Conservation (phyloP, 164 flowering plant species). For the Macadamia tetraphylla region DNA sequence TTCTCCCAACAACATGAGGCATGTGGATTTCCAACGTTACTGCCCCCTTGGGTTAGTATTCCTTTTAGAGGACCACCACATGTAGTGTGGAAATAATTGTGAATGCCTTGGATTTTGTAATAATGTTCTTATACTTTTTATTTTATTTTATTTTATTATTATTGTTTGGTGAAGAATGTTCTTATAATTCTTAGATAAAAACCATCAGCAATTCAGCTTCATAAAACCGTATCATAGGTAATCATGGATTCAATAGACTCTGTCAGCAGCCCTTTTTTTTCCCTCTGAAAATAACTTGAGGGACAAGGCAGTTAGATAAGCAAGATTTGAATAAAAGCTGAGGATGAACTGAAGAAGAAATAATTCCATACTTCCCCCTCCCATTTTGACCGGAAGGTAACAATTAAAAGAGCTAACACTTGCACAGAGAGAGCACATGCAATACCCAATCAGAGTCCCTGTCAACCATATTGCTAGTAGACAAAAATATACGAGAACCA, state of each 20-base stretch:
- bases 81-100: too few species aligned
- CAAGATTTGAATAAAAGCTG: too few species aligned
- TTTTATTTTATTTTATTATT: too few species aligned
- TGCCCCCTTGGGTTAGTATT: too few species aligned
- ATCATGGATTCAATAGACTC: constrained; percentile 5
- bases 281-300: neutral
- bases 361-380: neutral
- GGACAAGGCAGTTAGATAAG: neutral
- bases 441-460: constrained; percentile 82
- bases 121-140: too few species aligned
- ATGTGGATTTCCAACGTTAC: too few species aligned
- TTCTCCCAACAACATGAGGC: too few species aligned
- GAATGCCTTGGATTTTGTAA: neutral
- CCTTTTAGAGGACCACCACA: too few species aligned
- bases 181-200: neutral
- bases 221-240: neutral
- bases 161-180: neutral
- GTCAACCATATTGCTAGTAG: neutral
- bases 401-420: constrained; percentile 14
- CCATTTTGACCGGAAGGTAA: constrained; percentile 14
- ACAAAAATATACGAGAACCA: neutral
- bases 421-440: constrained; percentile 50
- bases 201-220: neutral
- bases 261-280: constrained; percentile 11
- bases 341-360: neutral